Base-by-base conservation (phyloP, 768 basidiomycete species). In the Leucosporidium creatinivorum region DNA sequence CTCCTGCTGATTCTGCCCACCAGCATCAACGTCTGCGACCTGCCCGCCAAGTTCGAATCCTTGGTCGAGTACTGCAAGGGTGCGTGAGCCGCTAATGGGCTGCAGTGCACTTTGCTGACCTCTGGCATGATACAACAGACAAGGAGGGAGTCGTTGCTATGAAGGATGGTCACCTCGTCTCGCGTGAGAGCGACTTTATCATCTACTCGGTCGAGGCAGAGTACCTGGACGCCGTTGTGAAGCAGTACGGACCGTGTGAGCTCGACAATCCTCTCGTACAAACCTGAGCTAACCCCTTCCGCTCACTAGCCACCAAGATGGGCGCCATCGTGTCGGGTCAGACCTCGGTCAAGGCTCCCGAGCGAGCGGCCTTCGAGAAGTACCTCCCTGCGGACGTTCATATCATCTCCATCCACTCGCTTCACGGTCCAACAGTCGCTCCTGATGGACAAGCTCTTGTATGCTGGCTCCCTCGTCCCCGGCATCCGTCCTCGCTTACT, bases 201-300 rank as follows among this genome's bases (percentile, higher is more conserved):
- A 83, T 98, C 75, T 98, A 97, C 78, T 89, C 90, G 23, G 91
- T 98, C 57, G 93, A 97, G 76, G 93, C 94, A 23, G 91, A 91
- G 73, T 87, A 83, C 75, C 88, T 97, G 68, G 85, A 85, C 44
- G 77, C 80, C 1, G 91, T 94, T n/a, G 93, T 97, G 12, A 82
- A 82, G 17, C 83, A 89, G 73, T 98, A 86, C 75, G 94, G 94
- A 12, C 91, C 93, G n/a, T 93, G 92, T 93, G 72, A 68, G 89
- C 81, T 10, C 51, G 39, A 52, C 61, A 52, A 58, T 44, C 5
- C 58, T 65, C 33, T 63, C 25, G 18, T 4, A 51, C 55, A 26
- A 50, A 47, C 64, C 19, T 26, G 13, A 51, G 63, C 26, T 36
- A 48, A 36, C 28, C 23, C 4, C 65, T n/a, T 55, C 31, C 21